Conservation (phyloP, 2,329 filamentous ascomycete species). For the Nigrospora osmanthi region DNA sequence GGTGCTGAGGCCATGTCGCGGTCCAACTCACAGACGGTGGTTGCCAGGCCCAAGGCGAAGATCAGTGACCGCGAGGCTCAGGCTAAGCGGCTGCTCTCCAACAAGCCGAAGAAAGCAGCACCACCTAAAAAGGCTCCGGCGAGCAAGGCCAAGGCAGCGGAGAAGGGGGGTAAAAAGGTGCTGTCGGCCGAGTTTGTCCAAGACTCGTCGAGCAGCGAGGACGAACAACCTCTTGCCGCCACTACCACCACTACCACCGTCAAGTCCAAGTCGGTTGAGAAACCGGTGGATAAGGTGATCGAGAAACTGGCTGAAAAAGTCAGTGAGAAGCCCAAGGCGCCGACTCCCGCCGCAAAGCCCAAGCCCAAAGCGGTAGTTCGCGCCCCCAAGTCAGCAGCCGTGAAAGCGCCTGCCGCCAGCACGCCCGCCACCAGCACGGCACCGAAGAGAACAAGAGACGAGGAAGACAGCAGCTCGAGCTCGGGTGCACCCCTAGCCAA, state of each 20-base stretch:
- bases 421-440: conserved; percentile 19
- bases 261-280: conserved; percentile 21
- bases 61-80: conserved; percentile 43
- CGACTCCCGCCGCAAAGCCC: conserved; percentile 14
- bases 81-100: conserved; percentile 45
- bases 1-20: conserved; percentile 37
- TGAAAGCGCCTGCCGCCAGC: conserved; percentile 23
- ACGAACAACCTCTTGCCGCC: too few species aligned
- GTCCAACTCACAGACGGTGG: conserved; percentile 42
- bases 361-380: conserved; percentile 25
- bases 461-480: conserved; percentile 51
- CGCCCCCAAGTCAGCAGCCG: conserved; percentile 13
- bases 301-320: conserved; percentile 9
- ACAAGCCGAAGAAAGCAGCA: conserved; percentile 28
- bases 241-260: conserved; percentile 29
- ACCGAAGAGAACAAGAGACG: conserved; percentile 44
- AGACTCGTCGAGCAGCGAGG: conserved; percentile 48
- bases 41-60: conserved; percentile 47
- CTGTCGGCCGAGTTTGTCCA: conserved; percentile 49
- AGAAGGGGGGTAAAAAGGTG: conserved; percentile 33
- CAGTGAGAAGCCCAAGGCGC: conserved; percentile 12
- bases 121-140: conserved; percentile 32
- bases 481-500: conserved; percentile 51
- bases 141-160: conserved; percentile 30
- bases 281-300: conserved; percentile 7